phyloP scores from a whole-genome alignment of 1,284 basidiomycete species.

The Coniferiporia sulphurascens region DNA sequence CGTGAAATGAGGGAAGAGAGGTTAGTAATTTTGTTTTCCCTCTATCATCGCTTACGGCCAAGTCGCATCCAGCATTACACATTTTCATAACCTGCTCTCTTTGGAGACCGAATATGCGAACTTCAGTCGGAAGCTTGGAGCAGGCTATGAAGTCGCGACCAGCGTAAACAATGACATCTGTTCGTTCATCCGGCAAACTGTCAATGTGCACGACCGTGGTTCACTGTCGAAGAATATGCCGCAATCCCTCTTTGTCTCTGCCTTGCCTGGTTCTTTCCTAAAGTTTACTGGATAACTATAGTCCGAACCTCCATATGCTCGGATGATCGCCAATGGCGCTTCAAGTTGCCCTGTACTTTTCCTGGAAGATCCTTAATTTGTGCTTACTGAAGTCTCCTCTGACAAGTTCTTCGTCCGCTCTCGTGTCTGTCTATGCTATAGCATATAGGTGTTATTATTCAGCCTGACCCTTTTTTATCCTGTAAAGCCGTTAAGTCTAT shows the following conservation, averaged over 20 bases:
- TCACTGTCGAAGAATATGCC: slow-evolving; percentile 35
- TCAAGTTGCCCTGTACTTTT: background rate
- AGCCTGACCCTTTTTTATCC: too few relatives aligned
- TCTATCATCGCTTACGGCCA: slow-evolving; percentile 18
- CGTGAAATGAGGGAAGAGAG: slow-evolving; percentile 34
- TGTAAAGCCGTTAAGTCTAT: too few relatives aligned
- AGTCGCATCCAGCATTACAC: slow-evolving; percentile 30
- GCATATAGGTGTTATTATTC: too few relatives aligned
- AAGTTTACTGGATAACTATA: slow-evolving; percentile 4
- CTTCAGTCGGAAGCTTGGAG: slow-evolving; percentile 28
- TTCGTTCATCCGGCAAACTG: slow-evolving; percentile 25
- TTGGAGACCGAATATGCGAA: slow-evolving; percentile 40
- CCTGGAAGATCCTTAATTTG: background rate
- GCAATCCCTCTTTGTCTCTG: slow-evolving; percentile 27
- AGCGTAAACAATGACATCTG: slow-evolving; percentile 29
- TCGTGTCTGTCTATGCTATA: too few relatives aligned
- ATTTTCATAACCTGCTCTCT: slow-evolving; percentile 37
- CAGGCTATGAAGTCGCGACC: slow-evolving; percentile 33
- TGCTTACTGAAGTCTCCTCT: too few relatives aligned
- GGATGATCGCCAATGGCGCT: background rate
- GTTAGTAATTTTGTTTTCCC: slow-evolving; percentile 24
- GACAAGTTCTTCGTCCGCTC: too few relatives aligned
- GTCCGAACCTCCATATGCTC: background rate
- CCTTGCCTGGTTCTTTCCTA: slow-evolving; percentile 17
- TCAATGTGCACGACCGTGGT: slow-evolving; percentile 35